phyloP scores from a whole-genome alignment of 805 yeast genomes.

The Kluyveromyces aestuarii region DNA sequence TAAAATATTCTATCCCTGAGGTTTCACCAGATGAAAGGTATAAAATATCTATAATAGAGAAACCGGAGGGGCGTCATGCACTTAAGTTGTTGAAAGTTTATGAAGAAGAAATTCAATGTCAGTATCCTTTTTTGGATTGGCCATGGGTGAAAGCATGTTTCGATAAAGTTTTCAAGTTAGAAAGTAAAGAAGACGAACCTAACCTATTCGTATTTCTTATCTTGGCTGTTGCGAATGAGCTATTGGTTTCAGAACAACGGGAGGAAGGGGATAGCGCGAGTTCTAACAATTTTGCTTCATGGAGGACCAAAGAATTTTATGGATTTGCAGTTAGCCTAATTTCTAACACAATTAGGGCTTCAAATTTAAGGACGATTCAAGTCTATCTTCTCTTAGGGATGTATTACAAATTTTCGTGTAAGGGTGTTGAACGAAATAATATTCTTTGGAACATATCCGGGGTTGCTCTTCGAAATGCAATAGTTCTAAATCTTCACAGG shows the following conservation, averaged over 20 bases:
- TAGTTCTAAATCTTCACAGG: conserved; percentile 26
- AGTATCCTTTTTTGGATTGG: conserved; percentile 31
- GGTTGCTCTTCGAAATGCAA: conserved; percentile 20
- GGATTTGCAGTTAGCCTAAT: conserved; percentile 21
- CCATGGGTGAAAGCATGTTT: conserved; percentile 12
- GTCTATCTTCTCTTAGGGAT: conserved; percentile 18
- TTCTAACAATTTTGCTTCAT: conserved; percentile 3
- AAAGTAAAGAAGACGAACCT: conserved; percentile 8
- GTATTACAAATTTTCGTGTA: conserved; percentile 27
- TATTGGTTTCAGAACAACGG: conserved; percentile 2
- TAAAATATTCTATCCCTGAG: too few species aligned
- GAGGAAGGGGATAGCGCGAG: background rate
- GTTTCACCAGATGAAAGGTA: too few species aligned
- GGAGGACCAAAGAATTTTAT: conserved; percentile 22
- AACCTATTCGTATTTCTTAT: conserved; percentile 26
- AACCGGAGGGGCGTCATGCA: conserved; percentile 14
- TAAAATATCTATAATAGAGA: conserved; percentile 4
- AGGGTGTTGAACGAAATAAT: conserved; percentile 6
- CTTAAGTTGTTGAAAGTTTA: conserved; percentile 14
- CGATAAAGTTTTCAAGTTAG: conserved; percentile 11
- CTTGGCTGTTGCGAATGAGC: conserved; percentile 24
- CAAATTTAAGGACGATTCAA: conserved; percentile 24
- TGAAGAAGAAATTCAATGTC: conserved; percentile 24
- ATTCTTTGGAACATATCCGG: conserved; percentile 4
- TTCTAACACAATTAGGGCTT: conserved; percentile 13